phyloP scores from a whole-genome alignment of 352 stramenopile genomes.

The Globisporangium ultimum region DNA sequence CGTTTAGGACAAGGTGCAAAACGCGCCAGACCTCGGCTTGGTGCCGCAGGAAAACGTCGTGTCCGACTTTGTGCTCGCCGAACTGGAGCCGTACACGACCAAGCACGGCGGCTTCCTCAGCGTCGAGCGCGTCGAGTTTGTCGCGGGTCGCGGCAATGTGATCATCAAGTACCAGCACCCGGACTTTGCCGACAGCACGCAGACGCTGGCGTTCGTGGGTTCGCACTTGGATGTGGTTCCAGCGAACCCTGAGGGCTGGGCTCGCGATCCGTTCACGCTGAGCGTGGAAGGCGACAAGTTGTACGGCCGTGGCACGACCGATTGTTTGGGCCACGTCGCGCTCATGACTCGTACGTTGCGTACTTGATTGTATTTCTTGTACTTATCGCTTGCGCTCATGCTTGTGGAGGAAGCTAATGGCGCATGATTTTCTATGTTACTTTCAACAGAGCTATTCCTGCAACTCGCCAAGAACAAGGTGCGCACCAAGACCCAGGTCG shows the following conservation, averaged over 20 bases:
- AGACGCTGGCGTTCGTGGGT: slow-evolving; percentile 86
- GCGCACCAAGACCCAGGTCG: slow-evolving; percentile 68
- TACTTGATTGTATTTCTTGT: not conserved
- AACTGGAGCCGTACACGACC: slow-evolving; percentile 72
- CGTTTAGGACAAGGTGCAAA: slow-evolving; percentile 63
- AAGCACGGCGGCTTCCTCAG: slow-evolving; percentile 68
- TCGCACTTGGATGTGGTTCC: slow-evolving; percentile 92
- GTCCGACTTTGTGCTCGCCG: slow-evolving; percentile 83
- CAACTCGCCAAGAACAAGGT: slow-evolving; percentile 77
- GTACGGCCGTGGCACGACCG: slow-evolving; percentile 90
- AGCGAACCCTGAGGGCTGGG: slow-evolving; percentile 89
- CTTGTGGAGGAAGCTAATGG: not conserved
- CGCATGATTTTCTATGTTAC: not conserved
- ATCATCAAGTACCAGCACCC: slow-evolving; percentile 87
- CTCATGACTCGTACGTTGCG: slow-evolving; percentile 69
- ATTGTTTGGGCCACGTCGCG: slow-evolving; percentile 92
- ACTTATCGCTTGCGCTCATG: not conserved
- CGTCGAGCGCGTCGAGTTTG: slow-evolving; percentile 83
- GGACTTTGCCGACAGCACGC: slow-evolving; percentile 35
- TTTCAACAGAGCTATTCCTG: slow-evolving; percentile 47
- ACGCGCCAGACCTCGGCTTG: slow-evolving; percentile 56
- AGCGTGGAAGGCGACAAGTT: slow-evolving; percentile 90
- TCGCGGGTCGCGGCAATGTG: slow-evolving; percentile 83
- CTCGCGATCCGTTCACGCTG: slow-evolving; percentile 86
- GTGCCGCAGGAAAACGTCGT: slow-evolving; percentile 87